Evolutionary conservation across 208 protist species (phyloP).

Genomic region (Herpetomonas samuelpessoai): DNA sequence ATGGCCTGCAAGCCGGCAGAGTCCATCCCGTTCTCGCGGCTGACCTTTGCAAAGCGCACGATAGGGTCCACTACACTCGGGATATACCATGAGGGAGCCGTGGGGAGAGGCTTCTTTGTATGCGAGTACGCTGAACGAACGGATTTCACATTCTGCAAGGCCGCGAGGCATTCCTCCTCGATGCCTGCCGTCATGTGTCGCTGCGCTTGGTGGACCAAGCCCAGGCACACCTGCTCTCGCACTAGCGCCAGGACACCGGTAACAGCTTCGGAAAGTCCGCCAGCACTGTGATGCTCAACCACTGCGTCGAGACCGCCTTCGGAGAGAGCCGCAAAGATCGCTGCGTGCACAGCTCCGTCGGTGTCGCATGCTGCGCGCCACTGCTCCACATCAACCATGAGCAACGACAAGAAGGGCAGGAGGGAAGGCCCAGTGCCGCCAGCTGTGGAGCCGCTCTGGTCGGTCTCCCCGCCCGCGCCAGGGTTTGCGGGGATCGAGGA

Average conservation of each 20-base stretch:
- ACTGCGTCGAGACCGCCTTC: too few relatives aligned
- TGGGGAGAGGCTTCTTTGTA: slow-evolving; percentile 32
- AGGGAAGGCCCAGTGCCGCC: too few relatives aligned
- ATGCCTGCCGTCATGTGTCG: slow-evolving; percentile 17
- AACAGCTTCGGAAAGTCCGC: slow-evolving; percentile 3
- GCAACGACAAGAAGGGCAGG: slow-evolving; percentile 10
- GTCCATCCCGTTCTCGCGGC: slow-evolving; percentile 10
- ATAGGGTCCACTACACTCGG: slow-evolving; percentile 15
- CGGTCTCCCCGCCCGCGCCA: too few relatives aligned
- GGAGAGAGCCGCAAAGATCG: too few relatives aligned
- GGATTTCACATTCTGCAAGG: slow-evolving; percentile 40
- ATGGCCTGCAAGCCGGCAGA: neutral
- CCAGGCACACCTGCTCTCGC: slow-evolving; percentile 4
- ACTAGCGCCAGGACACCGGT: slow-evolving; percentile 8
- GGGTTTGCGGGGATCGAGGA: too few relatives aligned
- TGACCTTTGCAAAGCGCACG: neutral
- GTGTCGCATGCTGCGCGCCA: too few relatives aligned
- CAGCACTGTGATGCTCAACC: too few relatives aligned
- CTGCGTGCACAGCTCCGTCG: too few relatives aligned
- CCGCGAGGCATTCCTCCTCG: slow-evolving; percentile 21
- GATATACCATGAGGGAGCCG: slow-evolving; percentile 35
- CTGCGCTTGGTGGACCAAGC: neutral
- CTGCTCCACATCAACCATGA: slow-evolving; percentile 19
- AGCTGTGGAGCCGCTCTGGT: too few relatives aligned
- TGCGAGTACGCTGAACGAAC: slow-evolving; percentile 34